A percentile compares a stretch with the other conserved stretches of the same genome.
These are phyloP conservation scores for Neofusicoccum kwambonambiense DNA, from an alignment of 2,329 filamentous ascomycete species.

Conservation along the genomic window DNA sequence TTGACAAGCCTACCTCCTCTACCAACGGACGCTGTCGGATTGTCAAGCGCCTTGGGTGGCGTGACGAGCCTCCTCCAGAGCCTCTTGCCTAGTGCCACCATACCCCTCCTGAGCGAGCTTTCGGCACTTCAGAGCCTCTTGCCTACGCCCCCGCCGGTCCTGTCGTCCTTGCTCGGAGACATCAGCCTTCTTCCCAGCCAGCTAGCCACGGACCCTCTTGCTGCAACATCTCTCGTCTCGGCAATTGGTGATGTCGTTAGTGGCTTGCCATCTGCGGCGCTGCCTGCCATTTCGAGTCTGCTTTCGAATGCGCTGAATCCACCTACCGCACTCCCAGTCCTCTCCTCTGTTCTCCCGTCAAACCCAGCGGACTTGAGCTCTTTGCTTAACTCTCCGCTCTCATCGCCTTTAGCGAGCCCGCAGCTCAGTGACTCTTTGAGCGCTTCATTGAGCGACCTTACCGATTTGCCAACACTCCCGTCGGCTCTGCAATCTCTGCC, in stretches of 20 bases:
- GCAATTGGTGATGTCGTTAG: background rate
- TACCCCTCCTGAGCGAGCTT: background rate
- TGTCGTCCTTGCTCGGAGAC: background rate
- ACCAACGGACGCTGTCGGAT: background rate
- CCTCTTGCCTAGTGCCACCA: no score
- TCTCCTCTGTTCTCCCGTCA: background rate
- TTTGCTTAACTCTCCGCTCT: background rate
- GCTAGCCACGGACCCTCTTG: background rate
- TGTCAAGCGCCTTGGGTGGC: background rate
- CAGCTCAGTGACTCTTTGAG: background rate
- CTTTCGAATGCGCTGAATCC: background rate
- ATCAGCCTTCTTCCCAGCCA: background rate
- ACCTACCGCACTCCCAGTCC: background rate
- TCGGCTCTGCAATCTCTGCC: background rate
- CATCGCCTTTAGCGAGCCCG: background rate
- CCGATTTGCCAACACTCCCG: background rate
- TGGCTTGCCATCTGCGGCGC: background rate
- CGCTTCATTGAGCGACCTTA: background rate
- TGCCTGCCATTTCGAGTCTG: background rate
- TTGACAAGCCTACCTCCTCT: background rate
- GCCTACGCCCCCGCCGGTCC: background rate
- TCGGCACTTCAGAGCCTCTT: background rate
- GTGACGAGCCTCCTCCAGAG: background rate
- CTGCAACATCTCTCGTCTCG: background rate
- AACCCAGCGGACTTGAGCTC: background rate